Conservation (phyloP, 305 asterid genomes). For the Fraxinus velutina region DNA sequence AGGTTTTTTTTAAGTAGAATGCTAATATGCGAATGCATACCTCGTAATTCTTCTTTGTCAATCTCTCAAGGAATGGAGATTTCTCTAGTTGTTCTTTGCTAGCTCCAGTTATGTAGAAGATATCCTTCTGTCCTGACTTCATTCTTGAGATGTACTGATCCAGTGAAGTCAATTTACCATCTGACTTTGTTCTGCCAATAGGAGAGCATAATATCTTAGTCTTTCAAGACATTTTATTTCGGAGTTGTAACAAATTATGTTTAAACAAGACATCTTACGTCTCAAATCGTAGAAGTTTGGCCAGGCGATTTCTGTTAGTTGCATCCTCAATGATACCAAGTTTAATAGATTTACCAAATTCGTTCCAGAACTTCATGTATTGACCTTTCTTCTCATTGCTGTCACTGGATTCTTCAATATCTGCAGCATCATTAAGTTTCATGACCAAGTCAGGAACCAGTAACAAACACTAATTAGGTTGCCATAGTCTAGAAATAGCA, state of each 20-base stretch:
- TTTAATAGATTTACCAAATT: not conserved
- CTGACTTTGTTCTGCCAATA: constrained; percentile 65
- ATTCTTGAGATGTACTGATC: constrained; percentile 83
- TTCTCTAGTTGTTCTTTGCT: constrained; percentile 84
- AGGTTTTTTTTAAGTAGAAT: not conserved
- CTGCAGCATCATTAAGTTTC: constrained; percentile 9
- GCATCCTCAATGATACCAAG: not conserved
- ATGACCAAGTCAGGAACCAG: not conserved
- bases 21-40: constrained; percentile 27
- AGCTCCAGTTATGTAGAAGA: constrained; percentile 75
- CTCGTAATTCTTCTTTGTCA: constrained; percentile 74
- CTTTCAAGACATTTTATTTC: not conserved
- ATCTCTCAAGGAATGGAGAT: constrained; percentile 87
- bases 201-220: not conserved
- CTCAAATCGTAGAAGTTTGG: not conserved
- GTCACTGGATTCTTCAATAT: not conserved
- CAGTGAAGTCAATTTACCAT: constrained; percentile 67
- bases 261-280: not conserved
- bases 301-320: not conserved
- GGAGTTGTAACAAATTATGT: not conserved
- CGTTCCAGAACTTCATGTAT: not conserved
- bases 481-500: not conserved
- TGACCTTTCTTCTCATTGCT: not conserved
- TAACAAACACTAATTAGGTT: not conserved
- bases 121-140: constrained; percentile 80